Conservation (phyloP, 225 moss, liverwort and hornwort species). For the Marchantia polymorpha region DNA sequence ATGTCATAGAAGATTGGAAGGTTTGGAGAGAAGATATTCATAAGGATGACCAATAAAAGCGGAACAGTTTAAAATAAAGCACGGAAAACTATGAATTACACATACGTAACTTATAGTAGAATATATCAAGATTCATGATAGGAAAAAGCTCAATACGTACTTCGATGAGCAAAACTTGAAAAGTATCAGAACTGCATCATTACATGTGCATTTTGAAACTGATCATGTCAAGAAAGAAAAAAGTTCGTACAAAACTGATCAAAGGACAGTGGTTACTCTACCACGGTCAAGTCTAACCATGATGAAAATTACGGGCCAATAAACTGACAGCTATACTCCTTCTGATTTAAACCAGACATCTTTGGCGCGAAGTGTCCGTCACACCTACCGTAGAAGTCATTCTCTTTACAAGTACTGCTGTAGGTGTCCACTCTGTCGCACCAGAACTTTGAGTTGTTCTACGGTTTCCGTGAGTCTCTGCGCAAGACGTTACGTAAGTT, state of each 20-base stretch:
- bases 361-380: not conserved
- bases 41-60: too few species aligned
- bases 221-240: not conserved
- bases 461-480: not conserved
- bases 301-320: not conserved
- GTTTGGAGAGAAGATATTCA: too few species aligned
- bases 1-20: too few species aligned
- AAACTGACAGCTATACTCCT: not conserved
- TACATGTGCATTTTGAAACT: not conserved
- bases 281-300: not conserved
- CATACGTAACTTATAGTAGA: too few species aligned
- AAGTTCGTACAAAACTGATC: not conserved
- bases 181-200: not conserved
- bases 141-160: too few species aligned
- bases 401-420: not conserved
- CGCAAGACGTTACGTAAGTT: slow-evolving; percentile 14
- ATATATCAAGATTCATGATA: too few species aligned
- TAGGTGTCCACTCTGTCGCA: not conserved
- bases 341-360: not conserved
- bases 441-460: slow-evolving; percentile 2
- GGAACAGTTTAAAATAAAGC: too few species aligned
- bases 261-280: not conserved
- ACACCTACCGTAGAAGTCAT: not conserved
- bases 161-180: too few species aligned
- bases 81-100: too few species aligned